Evolutionary conservation across 331 rosid genomes (phyloP), one percentile per base, ranked within the genome.

Genomic region (Quercus phellos): DNA sequence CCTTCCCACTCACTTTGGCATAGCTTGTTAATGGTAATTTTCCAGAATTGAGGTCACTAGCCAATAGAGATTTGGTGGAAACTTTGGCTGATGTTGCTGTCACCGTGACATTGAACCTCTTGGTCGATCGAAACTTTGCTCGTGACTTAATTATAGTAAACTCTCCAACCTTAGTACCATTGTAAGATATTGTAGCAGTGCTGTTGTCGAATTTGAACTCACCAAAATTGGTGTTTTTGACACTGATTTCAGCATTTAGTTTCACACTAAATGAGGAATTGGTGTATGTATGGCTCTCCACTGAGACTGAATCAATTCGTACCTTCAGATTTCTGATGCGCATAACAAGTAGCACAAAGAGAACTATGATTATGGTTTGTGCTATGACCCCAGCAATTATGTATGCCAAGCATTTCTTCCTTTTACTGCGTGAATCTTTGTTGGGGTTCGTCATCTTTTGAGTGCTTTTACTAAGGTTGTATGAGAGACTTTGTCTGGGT

Each of bases 181-280:
- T 54, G 54, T 84, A 84, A 46, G 80, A 77, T 51, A 84, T 24
- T 6, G 54, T 61, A 19, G 74, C 82, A 18, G 74, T 74, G 68
- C 74, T 32, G 70, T 42, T 7, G 3, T 77, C 85, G 80, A 77
- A 84, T 73, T 80, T 84, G 85, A 77, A 80, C 71, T 69, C 68
- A 2, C 87, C 87, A 1, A 77, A 84, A 58, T 84, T 84, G 19
- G 63, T 80, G 80, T 84, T 84, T 43, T 80, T 84, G 35, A 84
- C 75, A 0, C 80, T 70, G 4, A 84, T 68, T 16, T 58, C 27
- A 19, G 85, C 78, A 5, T 38, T 21, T 51, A 84, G 9, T 18
- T 61, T 18, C 50, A 71, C 7, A 13, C 19, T 77, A 10, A 84
- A 80, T 66, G 87, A 73, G 19, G 82, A 75, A 21, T 55, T 24